Evolutionary conservation across 768 basidiomycete genomes (phyloP).

Genomic region (Pilatotrama ljubarskyi): DNA sequence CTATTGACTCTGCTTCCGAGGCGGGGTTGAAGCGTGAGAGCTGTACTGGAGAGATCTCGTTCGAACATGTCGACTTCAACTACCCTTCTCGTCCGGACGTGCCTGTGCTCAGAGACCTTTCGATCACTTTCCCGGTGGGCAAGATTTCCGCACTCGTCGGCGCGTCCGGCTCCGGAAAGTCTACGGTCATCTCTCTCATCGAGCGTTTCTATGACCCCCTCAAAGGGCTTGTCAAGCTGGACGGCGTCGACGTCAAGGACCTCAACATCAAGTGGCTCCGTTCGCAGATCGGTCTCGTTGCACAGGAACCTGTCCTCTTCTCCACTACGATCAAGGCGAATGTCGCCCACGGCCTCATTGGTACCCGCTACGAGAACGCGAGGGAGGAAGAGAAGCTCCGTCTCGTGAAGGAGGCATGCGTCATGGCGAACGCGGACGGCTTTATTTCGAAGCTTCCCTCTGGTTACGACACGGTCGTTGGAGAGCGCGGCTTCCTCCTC

Average conservation of each 20-base stretch:
- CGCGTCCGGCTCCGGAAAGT: slow-evolving; percentile 78
- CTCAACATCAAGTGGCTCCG: slow-evolving; percentile 86
- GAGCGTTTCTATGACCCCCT: slow-evolving; percentile 89
- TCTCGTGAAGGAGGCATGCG: slow-evolving; percentile 79
- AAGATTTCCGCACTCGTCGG: slow-evolving; percentile 78
- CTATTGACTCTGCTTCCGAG: slow-evolving; percentile 76
- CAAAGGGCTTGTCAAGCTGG: slow-evolving; percentile 65
- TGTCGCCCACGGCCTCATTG: slow-evolving; percentile 82
- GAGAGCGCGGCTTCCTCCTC: slow-evolving; percentile 83
- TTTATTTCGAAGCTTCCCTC: slow-evolving; percentile 79
- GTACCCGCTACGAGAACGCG: slow-evolving; percentile 63
- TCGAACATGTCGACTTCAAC: slow-evolving; percentile 75
- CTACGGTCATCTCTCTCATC: slow-evolving; percentile 72
- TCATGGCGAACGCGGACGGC: slow-evolving; percentile 86
- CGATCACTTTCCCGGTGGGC: slow-evolving; percentile 68
- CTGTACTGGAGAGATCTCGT: slow-evolving; percentile 68
- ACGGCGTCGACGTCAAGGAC: slow-evolving; percentile 70
- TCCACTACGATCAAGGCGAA: slow-evolving; percentile 81
- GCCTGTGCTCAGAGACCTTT: slow-evolving; percentile 71
- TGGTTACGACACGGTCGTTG: slow-evolving; percentile 86
- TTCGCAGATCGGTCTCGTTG: slow-evolving; percentile 84
- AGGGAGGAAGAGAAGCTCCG: slow-evolving; percentile 73
- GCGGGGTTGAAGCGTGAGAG: slow-evolving; percentile 65
- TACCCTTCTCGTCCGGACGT: slow-evolving; percentile 86
- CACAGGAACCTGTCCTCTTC: slow-evolving; percentile 86